Evolutionary conservation across 495 filamentous ascomycete genomes (phyloP).

Genomic region (Friedmanniomyces endolithicus): DNA sequence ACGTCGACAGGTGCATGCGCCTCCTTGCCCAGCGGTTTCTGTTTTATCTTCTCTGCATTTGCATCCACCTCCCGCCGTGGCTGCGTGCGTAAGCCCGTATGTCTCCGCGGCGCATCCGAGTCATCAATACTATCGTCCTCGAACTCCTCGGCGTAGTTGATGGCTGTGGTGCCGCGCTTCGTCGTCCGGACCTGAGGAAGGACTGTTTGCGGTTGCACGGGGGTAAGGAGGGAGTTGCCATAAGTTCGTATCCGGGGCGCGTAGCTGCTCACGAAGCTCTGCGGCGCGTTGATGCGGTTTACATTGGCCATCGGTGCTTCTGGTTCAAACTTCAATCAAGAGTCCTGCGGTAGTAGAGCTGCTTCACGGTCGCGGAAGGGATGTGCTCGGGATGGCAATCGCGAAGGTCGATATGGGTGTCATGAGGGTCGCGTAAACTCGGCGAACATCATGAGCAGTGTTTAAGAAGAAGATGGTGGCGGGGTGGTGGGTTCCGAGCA

Average conservation of each 20-base stretch:
- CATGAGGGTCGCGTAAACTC: constrained; percentile 3
- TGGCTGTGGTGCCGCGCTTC: constrained; percentile 88
- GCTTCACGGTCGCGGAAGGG: constrained; percentile 7
- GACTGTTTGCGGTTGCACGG: constrained; percentile 56
- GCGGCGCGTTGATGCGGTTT: constrained; percentile 40
- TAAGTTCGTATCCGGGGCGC: constrained; percentile 83
- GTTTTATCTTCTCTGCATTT: constrained; percentile 45
- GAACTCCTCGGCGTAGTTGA: constrained; percentile 95
- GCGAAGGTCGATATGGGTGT: constrained; percentile 5
- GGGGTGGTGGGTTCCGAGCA: too few species aligned
- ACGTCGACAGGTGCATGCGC: constrained; percentile 65
- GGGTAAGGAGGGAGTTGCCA: constrained; percentile 83
- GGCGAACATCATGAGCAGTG: constrained; percentile 3
- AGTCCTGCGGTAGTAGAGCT: constrained; percentile 1
- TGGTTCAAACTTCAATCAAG: not conserved
- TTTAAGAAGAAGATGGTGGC: not conserved
- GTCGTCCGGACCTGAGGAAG: constrained; percentile 69
- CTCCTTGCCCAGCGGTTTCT: constrained; percentile 76
- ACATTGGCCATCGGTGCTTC: constrained; percentile 17
- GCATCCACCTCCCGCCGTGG: constrained; percentile 62
- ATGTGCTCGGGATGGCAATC: not conserved
- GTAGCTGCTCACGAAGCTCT: constrained; percentile 84
- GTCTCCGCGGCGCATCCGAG: constrained; percentile 61
- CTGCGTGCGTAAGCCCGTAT: constrained; percentile 66
- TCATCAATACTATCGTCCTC: constrained; percentile 94